Base-by-base conservation (phyloP, 805 yeast species). In the Jamesozyma spencerorum region DNA sequence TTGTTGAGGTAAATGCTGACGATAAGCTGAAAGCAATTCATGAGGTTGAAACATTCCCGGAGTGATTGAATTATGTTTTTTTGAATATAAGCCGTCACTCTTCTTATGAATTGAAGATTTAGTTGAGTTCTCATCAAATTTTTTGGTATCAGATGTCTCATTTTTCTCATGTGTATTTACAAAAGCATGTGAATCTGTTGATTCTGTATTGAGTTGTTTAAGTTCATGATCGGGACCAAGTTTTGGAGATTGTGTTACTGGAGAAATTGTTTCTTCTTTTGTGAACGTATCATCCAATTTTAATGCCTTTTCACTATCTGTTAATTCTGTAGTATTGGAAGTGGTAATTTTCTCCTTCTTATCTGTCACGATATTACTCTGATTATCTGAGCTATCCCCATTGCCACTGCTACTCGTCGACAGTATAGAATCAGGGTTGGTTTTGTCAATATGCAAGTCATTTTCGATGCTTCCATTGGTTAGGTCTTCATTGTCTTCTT, bases 11-110 rank as follows among this genome's bases (percentile, higher is more conserved):
- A 18, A 12, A 3, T 33, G 29, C 11, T 13, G 20, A 17, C 17
- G 17, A 27, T 18, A 12, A 26, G 28, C n/a, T 22, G 4, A 11
- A 20, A 24, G 17, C 28, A 39, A 19, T 34, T 53, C 54, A 20
- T 47, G 47, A 14, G 51, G 50, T 30, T 51, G 57, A 34, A 53
- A 54, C 47, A 47, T 53, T 18, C 55, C 48, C 8, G 63, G 61
- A 12, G 56, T 54, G 24, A 55, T 38, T 4, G 61, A 58, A 34
- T 55, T 48, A 26, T 57, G 49, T 38, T 60, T 50, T 20, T 47
- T 46, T 5, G 45, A 35, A 34, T 44, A 36, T 18, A 47, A 36
- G 2, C 48, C 35, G 30, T 27, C 49, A 30, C 47, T 48, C 29
- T 50, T 49, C 35, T 51, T 58, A 14, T 48, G 45, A 20, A 54